Evolutionary conservation across 305 asterid genomes (phyloP).

Genomic region (Plantago lanceolata): DNA sequence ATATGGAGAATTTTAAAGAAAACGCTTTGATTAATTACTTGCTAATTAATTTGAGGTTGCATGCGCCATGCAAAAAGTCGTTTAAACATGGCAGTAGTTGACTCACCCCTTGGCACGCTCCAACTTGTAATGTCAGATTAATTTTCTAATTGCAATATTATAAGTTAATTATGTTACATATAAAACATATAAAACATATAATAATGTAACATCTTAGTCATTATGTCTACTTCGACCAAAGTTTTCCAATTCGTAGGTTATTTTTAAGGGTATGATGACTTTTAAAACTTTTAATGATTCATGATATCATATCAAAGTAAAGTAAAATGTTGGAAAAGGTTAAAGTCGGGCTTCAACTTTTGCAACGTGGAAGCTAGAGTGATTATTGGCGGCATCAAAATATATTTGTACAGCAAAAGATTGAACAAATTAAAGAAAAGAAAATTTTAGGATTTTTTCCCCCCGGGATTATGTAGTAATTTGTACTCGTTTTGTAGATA

Average conservation of each 20-base stretch:
- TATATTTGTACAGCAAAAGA: neutral
- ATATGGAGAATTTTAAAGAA: too few relatives aligned
- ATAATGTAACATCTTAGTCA: neutral
- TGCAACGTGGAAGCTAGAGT: constrained; percentile 7
- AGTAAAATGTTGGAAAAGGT: neutral
- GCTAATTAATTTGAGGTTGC: neutral
- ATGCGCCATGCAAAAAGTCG: constrained; percentile 16
- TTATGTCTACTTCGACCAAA: neutral
- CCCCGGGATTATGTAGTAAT: too few relatives aligned
- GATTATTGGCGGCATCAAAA: constrained; percentile 3
- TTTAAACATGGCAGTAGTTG: constrained; percentile 19
- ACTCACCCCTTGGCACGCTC: constrained; percentile 20
- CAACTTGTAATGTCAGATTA: constrained; percentile 4
- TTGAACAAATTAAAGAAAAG: neutral
- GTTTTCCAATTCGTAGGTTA: neutral
- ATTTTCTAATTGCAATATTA: neutral
- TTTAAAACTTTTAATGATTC: neutral
- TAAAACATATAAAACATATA: neutral
- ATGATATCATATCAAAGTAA: neutral
- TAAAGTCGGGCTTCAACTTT: neutral
- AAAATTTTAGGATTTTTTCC: neutral
- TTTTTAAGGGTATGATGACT: neutral
- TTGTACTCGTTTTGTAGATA: too few relatives aligned
- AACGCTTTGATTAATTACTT: too few relatives aligned
- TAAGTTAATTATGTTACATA: too few relatives aligned